Evolutionary conservation across 2,329 filamentous ascomycete genomes (phyloP).

Genomic region (Stagonosporopsis vannaccii): DNA sequence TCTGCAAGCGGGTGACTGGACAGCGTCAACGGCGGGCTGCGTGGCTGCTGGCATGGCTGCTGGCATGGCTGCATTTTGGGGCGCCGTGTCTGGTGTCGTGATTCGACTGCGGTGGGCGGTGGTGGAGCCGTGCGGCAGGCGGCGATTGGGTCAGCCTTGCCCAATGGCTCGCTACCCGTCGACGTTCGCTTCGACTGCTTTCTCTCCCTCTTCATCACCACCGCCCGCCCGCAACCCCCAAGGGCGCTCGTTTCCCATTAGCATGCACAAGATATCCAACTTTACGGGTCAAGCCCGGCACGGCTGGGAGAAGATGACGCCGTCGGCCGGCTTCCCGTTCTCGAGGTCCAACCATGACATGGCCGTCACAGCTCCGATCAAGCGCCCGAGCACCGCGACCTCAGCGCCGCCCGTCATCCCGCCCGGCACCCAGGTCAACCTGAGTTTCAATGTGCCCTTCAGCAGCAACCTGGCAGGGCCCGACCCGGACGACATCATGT

Average conservation of each 20-base stretch:
- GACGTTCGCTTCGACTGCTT: slow-evolving; percentile 22
- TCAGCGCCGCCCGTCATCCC: slow-evolving; percentile 68
- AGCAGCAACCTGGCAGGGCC: slow-evolving; percentile 90
- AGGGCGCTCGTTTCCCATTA: slow-evolving; percentile 38
- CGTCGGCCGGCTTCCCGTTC: slow-evolving; percentile 67
- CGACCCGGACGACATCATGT: slow-evolving; percentile 92
- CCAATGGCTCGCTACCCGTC: slow-evolving; percentile 16
- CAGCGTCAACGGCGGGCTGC: slow-evolving; percentile 5
- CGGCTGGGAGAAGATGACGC: slow-evolving; percentile 73
- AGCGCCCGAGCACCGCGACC: slow-evolving; percentile 61
- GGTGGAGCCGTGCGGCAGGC: slow-evolving; percentile 9
- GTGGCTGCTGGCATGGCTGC: slow-evolving; percentile 7
- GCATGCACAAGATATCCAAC: slow-evolving; percentile 73
- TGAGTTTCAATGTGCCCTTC: slow-evolving; percentile 98
- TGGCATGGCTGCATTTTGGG: slow-evolving; percentile 9
- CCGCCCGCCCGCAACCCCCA: slow-evolving; percentile 35
- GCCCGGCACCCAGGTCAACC: slow-evolving; percentile 80
- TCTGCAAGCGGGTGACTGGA: slow-evolving; percentile 1
- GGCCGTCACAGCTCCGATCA: slow-evolving; percentile 59
- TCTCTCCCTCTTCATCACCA: slow-evolving; percentile 33
- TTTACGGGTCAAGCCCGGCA: slow-evolving; percentile 71
- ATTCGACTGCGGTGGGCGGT: slow-evolving; percentile 11
- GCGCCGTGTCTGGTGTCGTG: slow-evolving; percentile 19
- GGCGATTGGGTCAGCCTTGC: slow-evolving; percentile 27
- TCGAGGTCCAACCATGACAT: slow-evolving; percentile 66